These are phyloP conservation scores for Allium cepa DNA, from an alignment of 106 monocot genomes.

Conservation along the genomic window DNA sequence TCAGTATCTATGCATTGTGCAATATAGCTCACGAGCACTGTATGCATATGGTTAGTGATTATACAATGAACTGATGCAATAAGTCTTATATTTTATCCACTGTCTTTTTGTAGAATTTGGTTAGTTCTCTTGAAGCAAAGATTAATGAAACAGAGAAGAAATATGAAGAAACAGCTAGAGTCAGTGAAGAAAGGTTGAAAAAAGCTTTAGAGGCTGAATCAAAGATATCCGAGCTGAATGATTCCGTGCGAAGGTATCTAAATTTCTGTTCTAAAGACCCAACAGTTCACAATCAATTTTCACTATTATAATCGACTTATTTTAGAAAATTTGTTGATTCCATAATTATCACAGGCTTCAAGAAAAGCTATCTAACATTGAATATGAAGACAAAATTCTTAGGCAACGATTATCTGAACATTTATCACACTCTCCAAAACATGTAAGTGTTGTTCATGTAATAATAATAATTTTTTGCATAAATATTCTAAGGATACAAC, in stretches of 20 bases:
- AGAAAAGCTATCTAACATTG: constrained; percentile 70
- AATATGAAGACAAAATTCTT: constrained; percentile 88
- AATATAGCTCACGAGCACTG: too few species aligned
- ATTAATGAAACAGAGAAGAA: constrained; percentile 91
- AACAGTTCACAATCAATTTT: too few species aligned
- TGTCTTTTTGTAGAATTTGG: constrained; percentile 34
- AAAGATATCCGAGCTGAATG: constrained; percentile 50
- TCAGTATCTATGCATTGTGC: too few species aligned
- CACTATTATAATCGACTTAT: too few species aligned
- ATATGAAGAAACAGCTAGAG: constrained; percentile 74
- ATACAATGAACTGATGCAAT: not conserved
- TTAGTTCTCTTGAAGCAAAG: constrained; percentile 75
- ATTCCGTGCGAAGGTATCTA: constrained; percentile 68
- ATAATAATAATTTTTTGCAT: too few species aligned
- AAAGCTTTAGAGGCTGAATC: constrained; percentile 74
- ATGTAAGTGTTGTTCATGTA: constrained; percentile 16
- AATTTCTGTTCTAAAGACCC: too few species aligned
- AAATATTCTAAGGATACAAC: too few species aligned
- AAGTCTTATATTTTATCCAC: not conserved
- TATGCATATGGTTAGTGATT: too few species aligned
- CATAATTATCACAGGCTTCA: constrained; percentile 40
- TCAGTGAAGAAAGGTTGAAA: constrained; percentile 69
- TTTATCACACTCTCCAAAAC: constrained; percentile 40
- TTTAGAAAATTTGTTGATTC: too few species aligned
- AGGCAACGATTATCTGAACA: constrained; percentile 63